phyloP scores from a whole-genome alignment of 176 grass and related monocot species.

The Stipa capillata region DNA sequence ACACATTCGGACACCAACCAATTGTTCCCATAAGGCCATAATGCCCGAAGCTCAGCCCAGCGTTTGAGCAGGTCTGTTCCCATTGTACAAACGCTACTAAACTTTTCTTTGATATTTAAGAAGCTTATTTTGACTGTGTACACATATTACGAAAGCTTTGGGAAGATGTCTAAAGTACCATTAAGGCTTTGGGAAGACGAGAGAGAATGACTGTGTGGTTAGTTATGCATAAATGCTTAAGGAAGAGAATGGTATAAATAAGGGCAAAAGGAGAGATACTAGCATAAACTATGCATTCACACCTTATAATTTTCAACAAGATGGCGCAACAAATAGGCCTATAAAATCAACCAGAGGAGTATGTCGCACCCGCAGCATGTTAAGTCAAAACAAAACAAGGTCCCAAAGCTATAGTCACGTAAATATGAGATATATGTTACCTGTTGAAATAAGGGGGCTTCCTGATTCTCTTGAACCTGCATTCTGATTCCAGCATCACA shows the following conservation, averaged over 20 bases:
- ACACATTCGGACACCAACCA: background rate
- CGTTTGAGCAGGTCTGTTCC: background rate
- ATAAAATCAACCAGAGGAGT: background rate
- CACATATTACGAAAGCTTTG: background rate
- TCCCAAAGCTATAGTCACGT: background rate
- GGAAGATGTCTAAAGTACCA: too few relatives aligned
- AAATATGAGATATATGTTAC: constrained; percentile 24
- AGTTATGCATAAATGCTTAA: too few relatives aligned
- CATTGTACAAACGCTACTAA: background rate
- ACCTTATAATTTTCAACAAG: background rate
- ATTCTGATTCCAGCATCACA: constrained; percentile 88
- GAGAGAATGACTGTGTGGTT: too few relatives aligned
- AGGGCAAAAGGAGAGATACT: background rate
- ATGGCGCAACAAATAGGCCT: background rate
- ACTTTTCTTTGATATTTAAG: background rate
- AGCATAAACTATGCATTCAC: background rate
- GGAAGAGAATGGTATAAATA: too few relatives aligned
- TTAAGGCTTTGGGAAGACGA: too few relatives aligned
- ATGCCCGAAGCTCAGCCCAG: too few relatives aligned
- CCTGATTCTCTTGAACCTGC: constrained; percentile 85
- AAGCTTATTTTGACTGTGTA: background rate
- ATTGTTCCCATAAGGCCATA: background rate
- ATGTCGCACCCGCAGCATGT: background rate
- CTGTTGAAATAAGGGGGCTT: constrained; percentile 96
- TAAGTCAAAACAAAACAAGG: background rate